Conservation (phyloP, 306 rosid species). For the Cucurbita pepo region DNA sequence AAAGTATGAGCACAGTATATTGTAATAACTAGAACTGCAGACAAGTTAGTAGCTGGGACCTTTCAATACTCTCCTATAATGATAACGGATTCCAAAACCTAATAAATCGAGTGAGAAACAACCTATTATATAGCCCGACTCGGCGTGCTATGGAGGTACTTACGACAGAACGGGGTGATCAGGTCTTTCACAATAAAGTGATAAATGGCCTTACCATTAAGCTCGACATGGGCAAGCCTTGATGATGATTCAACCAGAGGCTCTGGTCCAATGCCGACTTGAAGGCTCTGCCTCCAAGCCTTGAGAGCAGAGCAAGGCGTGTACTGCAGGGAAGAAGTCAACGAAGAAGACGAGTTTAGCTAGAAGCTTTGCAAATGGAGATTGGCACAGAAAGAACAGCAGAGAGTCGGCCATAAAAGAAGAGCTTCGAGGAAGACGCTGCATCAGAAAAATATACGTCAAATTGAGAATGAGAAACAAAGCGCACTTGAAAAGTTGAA, state of each 20-base stretch:
- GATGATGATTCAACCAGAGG: slow-evolving; percentile 7
- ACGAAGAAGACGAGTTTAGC: slow-evolving; percentile 7
- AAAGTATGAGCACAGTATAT: slow-evolving; percentile 6
- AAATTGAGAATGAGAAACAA: background rate
- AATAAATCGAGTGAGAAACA: no score
- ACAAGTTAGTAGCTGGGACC: background rate
- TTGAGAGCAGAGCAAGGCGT: slow-evolving; percentile 59
- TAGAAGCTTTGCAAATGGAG: slow-evolving; percentile 9
- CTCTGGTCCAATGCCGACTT: slow-evolving; percentile 45
- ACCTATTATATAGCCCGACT: no score
- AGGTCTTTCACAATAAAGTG: no score
- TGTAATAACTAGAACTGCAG: background rate
- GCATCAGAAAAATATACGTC: slow-evolving; percentile 12
- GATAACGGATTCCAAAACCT: no score
- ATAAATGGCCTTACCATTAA: slow-evolving; percentile 22
- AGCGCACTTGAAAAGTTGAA: background rate
- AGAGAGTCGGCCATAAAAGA: slow-evolving; percentile 5
- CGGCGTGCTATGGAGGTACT: no score
- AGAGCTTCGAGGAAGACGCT: slow-evolving; percentile 7
- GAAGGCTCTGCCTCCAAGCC: slow-evolving; percentile 51
- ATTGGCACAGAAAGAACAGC: background rate
- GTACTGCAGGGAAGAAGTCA: slow-evolving; percentile 7
- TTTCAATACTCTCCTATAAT: no score
- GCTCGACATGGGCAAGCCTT: slow-evolving; percentile 75
- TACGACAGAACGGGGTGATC: no score